These are phyloP conservation scores for Starmerella scarabaei DNA, from an alignment of 805 yeast genomes.

Conservation along the genomic window DNA sequence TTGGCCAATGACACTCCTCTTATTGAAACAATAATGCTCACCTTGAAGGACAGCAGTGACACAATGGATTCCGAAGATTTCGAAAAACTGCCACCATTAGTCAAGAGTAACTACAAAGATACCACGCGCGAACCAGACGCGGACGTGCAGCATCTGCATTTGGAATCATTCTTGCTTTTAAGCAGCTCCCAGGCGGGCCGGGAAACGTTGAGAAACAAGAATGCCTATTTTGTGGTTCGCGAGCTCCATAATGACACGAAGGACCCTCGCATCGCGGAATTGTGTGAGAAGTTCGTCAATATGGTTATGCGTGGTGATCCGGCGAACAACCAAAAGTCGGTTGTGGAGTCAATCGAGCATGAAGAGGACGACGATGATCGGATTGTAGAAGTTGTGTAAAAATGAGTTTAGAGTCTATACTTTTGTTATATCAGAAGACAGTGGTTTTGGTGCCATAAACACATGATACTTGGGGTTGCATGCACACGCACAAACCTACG, in stretches of 20 bases:
- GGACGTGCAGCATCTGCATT: slow-evolving; percentile 50
- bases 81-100: slow-evolving; percentile 76
- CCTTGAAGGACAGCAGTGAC: slow-evolving; percentile 63
- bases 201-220: slow-evolving; percentile 62
- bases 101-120: slow-evolving; percentile 37
- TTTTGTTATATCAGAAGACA: no score
- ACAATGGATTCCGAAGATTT: slow-evolving; percentile 65
- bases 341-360: slow-evolving; percentile 25
- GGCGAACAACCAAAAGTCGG: slow-evolving; percentile 24
- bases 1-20: slow-evolving; percentile 53
- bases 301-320: slow-evolving; percentile 84
- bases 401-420: no score
- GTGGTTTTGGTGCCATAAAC: no score
- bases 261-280: slow-evolving; percentile 42
- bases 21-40: slow-evolving; percentile 68
- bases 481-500: no score
- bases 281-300: slow-evolving; percentile 77
- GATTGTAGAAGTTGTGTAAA: slow-evolving; percentile 12
- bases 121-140: slow-evolving; percentile 57
- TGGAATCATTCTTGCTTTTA: slow-evolving; percentile 67
- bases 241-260: slow-evolving; percentile 55
- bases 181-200: slow-evolving; percentile 65
- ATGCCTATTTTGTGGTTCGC: slow-evolving; percentile 75
- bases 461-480: no score
- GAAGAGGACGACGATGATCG: slow-evolving; percentile 11